Conservation (phyloP, 2,329 filamentous ascomycete genomes). For the Plectosphaerella sp. region DNA sequence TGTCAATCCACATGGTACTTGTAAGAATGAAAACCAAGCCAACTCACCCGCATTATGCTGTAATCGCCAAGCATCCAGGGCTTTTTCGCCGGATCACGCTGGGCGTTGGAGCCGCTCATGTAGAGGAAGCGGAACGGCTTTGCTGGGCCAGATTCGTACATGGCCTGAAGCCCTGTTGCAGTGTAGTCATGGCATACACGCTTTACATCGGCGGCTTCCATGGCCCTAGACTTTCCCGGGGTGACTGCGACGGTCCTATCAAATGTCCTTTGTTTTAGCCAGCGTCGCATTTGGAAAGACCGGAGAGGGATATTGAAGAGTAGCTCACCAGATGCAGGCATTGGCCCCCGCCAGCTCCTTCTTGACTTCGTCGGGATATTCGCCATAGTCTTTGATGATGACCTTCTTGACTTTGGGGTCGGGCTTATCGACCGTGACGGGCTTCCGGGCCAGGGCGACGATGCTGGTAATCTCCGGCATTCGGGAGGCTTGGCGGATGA, state of each 20-base stretch:
- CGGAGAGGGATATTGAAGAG: too few relatives aligned
- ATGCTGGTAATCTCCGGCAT: slow-evolving; percentile 30
- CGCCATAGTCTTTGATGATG: slow-evolving; percentile 30
- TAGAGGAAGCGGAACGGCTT: slow-evolving; percentile 38
- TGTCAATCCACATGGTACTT: not conserved
- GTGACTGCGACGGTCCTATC: slow-evolving; percentile 23
- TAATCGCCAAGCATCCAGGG: slow-evolving; percentile 34
- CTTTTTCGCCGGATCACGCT: slow-evolving; percentile 40
- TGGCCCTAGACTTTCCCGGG: slow-evolving; percentile 15
- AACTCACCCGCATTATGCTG: slow-evolving; percentile 38
- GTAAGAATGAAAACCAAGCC: too few relatives aligned
- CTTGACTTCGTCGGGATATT: slow-evolving; percentile 33
- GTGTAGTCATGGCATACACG: slow-evolving; percentile 36
- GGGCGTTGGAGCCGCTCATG: slow-evolving; percentile 38
- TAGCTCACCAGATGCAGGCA: slow-evolving; percentile 35
- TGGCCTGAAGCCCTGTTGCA: slow-evolving; percentile 14
- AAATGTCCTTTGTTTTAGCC: not conserved
- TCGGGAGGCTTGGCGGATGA: slow-evolving; percentile 36
- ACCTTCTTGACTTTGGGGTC: slow-evolving; percentile 35
- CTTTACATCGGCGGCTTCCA: slow-evolving; percentile 28
- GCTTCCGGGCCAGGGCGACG: slow-evolving; percentile 34
- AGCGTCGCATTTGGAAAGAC: too few relatives aligned
- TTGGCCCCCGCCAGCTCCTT: slow-evolving; percentile 32
- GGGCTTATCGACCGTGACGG: slow-evolving; percentile 18
- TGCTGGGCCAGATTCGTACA: slow-evolving; percentile 8